Base-by-base conservation (phyloP, 2,329 filamentous ascomycete genomes). In the Waltergamsia citrina region DNA sequence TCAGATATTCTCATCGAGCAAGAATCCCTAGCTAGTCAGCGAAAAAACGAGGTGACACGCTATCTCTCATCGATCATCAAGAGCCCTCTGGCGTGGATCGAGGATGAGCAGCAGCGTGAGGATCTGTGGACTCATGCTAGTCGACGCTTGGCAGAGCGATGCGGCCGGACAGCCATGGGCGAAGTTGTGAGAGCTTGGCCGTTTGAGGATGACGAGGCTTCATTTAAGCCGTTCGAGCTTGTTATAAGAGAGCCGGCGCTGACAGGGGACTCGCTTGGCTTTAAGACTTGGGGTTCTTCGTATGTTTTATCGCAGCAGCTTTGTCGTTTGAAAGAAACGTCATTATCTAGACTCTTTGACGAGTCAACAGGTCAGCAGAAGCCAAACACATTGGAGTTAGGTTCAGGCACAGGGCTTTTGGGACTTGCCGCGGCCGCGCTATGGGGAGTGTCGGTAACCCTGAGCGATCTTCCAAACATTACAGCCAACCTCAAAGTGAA, bases 241-340 rank as follows among this genome's bases (percentile, higher is more conserved):
- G 69, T 71, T 23, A 76, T 98, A 25, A 73, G 85, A 37, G 92
- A 98, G 53, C 92, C 92, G 2, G 79, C 87, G 1, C 65, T 96
- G 36, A 94, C 85, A 0, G 83, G 83, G 6, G 90, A 95, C 55
- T 83, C 85, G 38, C 67, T 96, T 14, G 92, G 92, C 2, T 70
- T 93, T 54, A 96, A 98, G 57, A 98, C 92, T 0, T 96, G 92
- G 92, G 85, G 84, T 1, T 90, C 87, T 0, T 90, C 87, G 0
- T 93, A 87, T 50, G 71, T 93, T 3, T 75, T 96, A 5, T 82
- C 90, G 0, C 81, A 75, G 44, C 76, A 83, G 17, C 70, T 96
- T 18, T 63, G 63, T 15, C 50, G 50, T 10, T 60, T 78, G 25
- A 57, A 50, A 7, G 56, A 53, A 28, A 63, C 55, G 11, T 57